Base-by-base conservation (phyloP, 306 rosid genomes). In the Canavalia ensiformis region DNA sequence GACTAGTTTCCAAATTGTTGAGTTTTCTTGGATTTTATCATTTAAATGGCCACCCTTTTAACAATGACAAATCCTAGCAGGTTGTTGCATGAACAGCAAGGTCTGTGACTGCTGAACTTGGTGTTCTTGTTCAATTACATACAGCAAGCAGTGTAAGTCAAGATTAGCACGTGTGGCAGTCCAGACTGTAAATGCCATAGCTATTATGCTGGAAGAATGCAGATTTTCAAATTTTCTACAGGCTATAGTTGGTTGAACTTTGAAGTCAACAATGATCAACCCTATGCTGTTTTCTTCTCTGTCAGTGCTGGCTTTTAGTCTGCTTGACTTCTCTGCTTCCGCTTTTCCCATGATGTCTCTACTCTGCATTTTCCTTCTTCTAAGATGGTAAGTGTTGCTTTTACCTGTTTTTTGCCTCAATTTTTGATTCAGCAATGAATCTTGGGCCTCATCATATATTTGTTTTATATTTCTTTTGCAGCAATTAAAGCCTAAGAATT, bases 231-330 rank as follows among this genome's bases (percentile, higher is more conserved):
- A 56, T 52, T 58, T 45, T 49, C 64, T 70, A 39, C 34, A 45
- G 57, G 29, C 50, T 29, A 29, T 57, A 51, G 39, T 65, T 52
- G 30, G 62, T 52, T 66, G 81, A 68, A 73, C 65, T 47, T 52
- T 66, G 81, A 68, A 73, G 72, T 47, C 25, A 56, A 28, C 65
- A 25, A 29, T 54, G 0, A 9, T 28, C 77, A 57, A 34, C 70
- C 77, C 2, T 33, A 5, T 50, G 60, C 41, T 63, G 42, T 71
- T 77, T 72, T 29, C 49, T 42, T 64, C 65, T 52, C n/a, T 28
- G 70, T 75, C 80, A 79, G 62, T 31, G 41, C 55, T 67, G 72
- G 39, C 81, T 63, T 60, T 74, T 80, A 67, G 54, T 83, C 84
- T 42, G 74, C 62, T 60, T 65, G 0, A 47, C 65, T 68, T 83